Evolutionary conservation across 75 land plant species (phyloP).

Genomic region (Ceratopteris richardii): DNA sequence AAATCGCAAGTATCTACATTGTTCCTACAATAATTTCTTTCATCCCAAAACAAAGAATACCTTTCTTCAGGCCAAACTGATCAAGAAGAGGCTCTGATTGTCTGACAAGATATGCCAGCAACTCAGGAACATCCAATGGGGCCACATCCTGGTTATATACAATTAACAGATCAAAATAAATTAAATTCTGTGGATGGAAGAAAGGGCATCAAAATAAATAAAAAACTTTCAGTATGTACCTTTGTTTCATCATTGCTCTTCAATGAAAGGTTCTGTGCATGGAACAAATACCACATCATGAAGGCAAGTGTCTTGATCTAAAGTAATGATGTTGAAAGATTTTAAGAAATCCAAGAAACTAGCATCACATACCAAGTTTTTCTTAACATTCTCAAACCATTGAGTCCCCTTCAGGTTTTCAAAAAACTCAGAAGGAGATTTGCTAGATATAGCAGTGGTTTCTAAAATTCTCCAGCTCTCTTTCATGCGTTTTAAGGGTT

Average conservation of each 20-base stretch:
- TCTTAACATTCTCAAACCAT: constrained; percentile 66
- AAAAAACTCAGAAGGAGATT: constrained; percentile 47
- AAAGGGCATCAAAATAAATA: not conserved
- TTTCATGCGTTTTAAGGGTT: constrained; percentile 68
- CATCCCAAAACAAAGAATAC: constrained; percentile 28
- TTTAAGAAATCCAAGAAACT: not conserved
- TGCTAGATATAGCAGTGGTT: constrained; percentile 30
- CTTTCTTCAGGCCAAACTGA: constrained; percentile 75
- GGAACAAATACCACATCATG: no score
- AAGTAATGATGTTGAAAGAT: no score
- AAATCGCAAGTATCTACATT: no score
- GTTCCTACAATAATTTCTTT: no score
- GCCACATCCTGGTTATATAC: constrained; percentile 54
- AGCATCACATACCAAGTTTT: constrained; percentile 45
- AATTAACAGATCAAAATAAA: not conserved
- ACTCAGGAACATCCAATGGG: constrained; percentile 84
- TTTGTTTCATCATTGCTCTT: not conserved
- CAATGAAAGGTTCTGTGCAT: constrained; percentile 4
- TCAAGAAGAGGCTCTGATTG: constrained; percentile 81
- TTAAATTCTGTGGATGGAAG: not conserved
- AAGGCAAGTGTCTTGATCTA: no score
- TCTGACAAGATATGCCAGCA: constrained; percentile 68
- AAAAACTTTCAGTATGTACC: not conserved
- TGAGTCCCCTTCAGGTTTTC: constrained; percentile 52
- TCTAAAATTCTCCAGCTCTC: constrained; percentile 67